phyloP scores from a whole-genome alignment of 768 basidiomycete species.

The Termitomyces heimii region DNA sequence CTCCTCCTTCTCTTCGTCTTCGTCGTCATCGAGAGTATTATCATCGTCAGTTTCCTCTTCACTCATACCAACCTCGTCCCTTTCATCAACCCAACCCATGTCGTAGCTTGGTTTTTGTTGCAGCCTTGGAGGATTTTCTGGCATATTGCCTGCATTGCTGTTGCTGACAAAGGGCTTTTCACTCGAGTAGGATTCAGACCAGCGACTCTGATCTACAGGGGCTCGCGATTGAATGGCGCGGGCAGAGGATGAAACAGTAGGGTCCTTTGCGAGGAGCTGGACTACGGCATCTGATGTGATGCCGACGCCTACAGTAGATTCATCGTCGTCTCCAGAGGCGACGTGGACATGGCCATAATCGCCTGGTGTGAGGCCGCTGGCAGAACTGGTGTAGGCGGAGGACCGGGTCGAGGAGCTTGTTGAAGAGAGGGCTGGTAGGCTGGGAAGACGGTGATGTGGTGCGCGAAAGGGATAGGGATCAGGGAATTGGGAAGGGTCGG shows the following conservation, averaged over 20 bases:
- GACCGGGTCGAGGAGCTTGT: constrained; percentile 70
- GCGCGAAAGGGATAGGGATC: constrained; percentile 65
- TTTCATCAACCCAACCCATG: constrained; percentile 66
- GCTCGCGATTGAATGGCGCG: constrained; percentile 38
- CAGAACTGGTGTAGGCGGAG: constrained; percentile 71
- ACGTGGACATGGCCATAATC: constrained; percentile 67
- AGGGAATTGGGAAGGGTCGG: constrained; percentile 64
- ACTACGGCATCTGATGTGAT: constrained; percentile 64
- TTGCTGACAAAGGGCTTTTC: constrained; percentile 59
- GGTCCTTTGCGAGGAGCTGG: constrained; percentile 53
- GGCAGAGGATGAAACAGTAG: constrained; percentile 35
- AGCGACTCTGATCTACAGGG: constrained; percentile 59
- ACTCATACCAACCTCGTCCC: constrained; percentile 33
- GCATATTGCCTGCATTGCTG: constrained; percentile 28
- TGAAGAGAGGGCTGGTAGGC: constrained; percentile 59
- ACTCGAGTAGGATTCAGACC: constrained; percentile 70
- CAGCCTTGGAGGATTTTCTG: constrained; percentile 41
- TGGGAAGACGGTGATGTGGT: constrained; percentile 40
- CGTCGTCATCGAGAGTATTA: constrained; percentile 36
- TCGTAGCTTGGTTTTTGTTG: constrained; percentile 72
- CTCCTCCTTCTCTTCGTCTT: constrained; percentile 48
- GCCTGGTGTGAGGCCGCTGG: constrained; percentile 51
- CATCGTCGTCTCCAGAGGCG: constrained; percentile 60
- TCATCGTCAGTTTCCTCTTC: constrained; percentile 35
- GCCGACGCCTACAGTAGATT: constrained; percentile 44